A percentile compares a stretch with the other conserved stretches of the same genome.
These are phyloP conservation scores for Salix exigua DNA, from an alignment of 345 rosid genomes.

Conservation along the genomic window DNA sequence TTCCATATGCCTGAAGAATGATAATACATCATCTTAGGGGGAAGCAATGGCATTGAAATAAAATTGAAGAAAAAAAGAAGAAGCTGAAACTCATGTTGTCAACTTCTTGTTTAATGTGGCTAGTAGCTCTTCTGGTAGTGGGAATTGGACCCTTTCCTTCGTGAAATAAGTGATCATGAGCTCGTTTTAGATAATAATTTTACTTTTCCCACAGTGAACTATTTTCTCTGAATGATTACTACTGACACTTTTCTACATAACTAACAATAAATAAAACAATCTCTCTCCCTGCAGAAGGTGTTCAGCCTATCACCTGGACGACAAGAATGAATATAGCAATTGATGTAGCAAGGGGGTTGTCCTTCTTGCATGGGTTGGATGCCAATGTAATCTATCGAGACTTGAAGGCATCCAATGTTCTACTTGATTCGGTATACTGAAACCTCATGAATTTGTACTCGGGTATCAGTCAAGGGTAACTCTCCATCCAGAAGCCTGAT, in stretches of 20 bases:
- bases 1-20: too few relatives aligned
- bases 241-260: not conserved
- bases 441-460: slow-evolving; percentile 2
- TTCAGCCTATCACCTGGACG: slow-evolving; percentile 55
- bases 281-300: slow-evolving; percentile 39
- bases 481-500: slow-evolving; percentile 5
- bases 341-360: slow-evolving; percentile 52
- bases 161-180: too few relatives aligned
- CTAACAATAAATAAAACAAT: not conserved
- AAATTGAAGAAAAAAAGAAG: too few relatives aligned
- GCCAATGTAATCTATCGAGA: slow-evolving; percentile 68
- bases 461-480: not conserved
- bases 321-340: slow-evolving; percentile 49
- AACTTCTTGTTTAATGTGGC: too few relatives aligned
- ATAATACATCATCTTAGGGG: too few relatives aligned
- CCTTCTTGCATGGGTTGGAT: slow-evolving; percentile 56
- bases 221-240: not conserved
- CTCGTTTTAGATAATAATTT: too few relatives aligned
- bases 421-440: slow-evolving; percentile 56
- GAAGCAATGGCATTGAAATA: too few relatives aligned
- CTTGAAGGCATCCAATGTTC: slow-evolving; percentile 64
- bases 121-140: too few relatives aligned
- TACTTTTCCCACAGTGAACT: too few relatives aligned
- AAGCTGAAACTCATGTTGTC: too few relatives aligned
- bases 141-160: too few relatives aligned